Base-by-base conservation (phyloP, 2,329 filamentous ascomycete genomes). In the Scortechinia acanthostroma region DNA sequence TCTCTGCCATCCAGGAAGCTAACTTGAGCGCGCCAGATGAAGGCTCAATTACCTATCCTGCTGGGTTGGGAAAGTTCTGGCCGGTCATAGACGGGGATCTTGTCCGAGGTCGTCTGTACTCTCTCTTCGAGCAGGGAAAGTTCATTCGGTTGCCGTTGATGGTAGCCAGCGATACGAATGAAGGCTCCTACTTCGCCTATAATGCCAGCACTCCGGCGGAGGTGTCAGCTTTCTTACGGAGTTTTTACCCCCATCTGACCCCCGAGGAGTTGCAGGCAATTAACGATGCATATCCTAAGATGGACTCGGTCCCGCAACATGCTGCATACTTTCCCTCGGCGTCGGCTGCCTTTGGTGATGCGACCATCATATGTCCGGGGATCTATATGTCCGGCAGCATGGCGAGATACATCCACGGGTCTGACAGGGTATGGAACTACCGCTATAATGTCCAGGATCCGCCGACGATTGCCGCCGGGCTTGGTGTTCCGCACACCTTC, bases 11-110 rank as follows among this genome's bases (percentile, higher is more conserved):
- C 3, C 70, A 74, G 53, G 49, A 50, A 10, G 60, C 59, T 46
- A 74, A 74, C 52, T 46, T 55, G 15, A 60, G 62, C 5, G 60
- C 56, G 2, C 53, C 64, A 1, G 74, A 72, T 25, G 62, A 64
- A 0, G 65, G 65, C 2, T 57, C 62, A 3, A 48, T 52, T 2
- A 52, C 49, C 5, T 46, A 50, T 2, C 63, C 71, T 0, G n/a
- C n/a, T n/a, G n/a, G n/a, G n/a, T 55, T 64, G 0, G 76, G 74
- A 52, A 74, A 73, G 58, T 77, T 68, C 68, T 65, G 68, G 2
- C 73, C 73, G 0, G 71, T 66, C 43, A 55, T 74, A 4, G 73
- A 77, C 46, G 73, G 69, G 4, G 62, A 64, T 3, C 53, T 75
- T 6, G 51, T 76, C 13, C 54, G 49, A 3, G 69, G 71, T 46